Conservation (phyloP, 1,139 yeast genomes). For the Hyphopichia buzzinii region DNA sequence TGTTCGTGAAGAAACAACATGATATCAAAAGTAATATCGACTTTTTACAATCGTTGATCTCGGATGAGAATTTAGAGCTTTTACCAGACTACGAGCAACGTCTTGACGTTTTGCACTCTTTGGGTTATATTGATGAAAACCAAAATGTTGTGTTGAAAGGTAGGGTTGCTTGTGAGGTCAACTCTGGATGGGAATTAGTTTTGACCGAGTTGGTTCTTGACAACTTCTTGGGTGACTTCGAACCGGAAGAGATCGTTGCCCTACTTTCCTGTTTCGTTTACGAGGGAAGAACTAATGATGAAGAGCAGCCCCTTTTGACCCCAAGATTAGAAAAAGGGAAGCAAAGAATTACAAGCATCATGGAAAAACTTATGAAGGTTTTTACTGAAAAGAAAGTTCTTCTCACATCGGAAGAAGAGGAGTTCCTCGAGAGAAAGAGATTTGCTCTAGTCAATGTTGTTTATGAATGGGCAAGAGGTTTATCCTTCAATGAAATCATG, state of each 20-base stretch:
- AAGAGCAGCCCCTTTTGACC: conserved; percentile 62
- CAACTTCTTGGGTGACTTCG: conserved; percentile 88
- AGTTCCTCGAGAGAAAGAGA: conserved; percentile 76
- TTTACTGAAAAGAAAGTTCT: conserved; percentile 69
- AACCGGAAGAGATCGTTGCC: conserved; percentile 95
- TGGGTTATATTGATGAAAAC: conserved; percentile 74
- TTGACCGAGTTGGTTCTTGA: conserved; percentile 87
- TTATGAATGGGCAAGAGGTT: conserved; percentile 97
- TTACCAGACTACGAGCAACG: conserved; percentile 94
- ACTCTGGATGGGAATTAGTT: conserved; percentile 87
- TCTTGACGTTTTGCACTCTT: conserved; percentile 65
- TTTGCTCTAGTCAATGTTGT: conserved; percentile 92
- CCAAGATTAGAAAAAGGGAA: conserved; percentile 85
- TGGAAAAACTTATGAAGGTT: conserved; percentile 58
- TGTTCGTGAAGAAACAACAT: conserved; percentile 46
- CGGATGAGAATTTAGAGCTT: conserved; percentile 85
- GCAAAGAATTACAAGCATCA: conserved; percentile 65
- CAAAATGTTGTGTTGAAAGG: conserved; percentile 84
- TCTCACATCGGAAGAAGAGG: conserved; percentile 81
- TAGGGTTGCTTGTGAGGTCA: conserved; percentile 82
- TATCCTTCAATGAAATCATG: conserved; percentile 89
- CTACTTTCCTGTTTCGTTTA: conserved; percentile 87
- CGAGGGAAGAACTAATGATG: conserved; percentile 74
- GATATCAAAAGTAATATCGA: conserved; percentile 51
- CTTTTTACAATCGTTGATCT: conserved; percentile 57